Conservation (phyloP, 441 rosid species). For the Gossypium aridum region DNA sequence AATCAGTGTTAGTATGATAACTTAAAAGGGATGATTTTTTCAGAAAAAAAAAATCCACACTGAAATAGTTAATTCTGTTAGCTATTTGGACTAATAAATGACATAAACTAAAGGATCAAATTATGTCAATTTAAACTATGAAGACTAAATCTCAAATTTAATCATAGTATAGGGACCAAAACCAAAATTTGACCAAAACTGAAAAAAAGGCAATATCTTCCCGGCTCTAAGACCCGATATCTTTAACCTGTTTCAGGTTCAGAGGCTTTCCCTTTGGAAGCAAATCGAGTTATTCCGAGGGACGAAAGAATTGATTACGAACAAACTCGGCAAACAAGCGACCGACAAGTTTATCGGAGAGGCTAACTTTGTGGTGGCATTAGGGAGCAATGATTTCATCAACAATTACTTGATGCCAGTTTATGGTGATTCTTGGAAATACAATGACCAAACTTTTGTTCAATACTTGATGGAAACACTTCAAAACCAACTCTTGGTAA, state of each 20-base stretch:
- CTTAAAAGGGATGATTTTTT: too few species aligned
- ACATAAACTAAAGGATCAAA: too few species aligned
- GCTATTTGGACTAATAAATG: too few species aligned
- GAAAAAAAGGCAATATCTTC: neutral
- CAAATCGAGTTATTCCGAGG: slow-evolving; percentile 77
- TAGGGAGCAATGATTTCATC: slow-evolving; percentile 97
- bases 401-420: slow-evolving; percentile 93
- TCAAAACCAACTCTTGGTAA: slow-evolving; percentile 51
- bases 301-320: slow-evolving; percentile 42
- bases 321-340: slow-evolving; percentile 42
- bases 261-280: slow-evolving; percentile 59
- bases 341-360: slow-evolving; percentile 53
- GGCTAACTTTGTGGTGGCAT: slow-evolving; percentile 67
- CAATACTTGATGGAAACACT: slow-evolving; percentile 75
- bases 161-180: too few species aligned
- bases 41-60: too few species aligned
- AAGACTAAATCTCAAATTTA: too few species aligned
- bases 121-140: too few species aligned
- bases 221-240: neutral
- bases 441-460: slow-evolving; percentile 47
- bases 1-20: too few species aligned
- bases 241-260: slow-evolving; percentile 46
- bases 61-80: too few species aligned
- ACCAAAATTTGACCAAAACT: too few species aligned
- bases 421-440: slow-evolving; percentile 19